phyloP scores from a whole-genome alignment of 805 yeast genomes.

The Candida pini region DNA sequence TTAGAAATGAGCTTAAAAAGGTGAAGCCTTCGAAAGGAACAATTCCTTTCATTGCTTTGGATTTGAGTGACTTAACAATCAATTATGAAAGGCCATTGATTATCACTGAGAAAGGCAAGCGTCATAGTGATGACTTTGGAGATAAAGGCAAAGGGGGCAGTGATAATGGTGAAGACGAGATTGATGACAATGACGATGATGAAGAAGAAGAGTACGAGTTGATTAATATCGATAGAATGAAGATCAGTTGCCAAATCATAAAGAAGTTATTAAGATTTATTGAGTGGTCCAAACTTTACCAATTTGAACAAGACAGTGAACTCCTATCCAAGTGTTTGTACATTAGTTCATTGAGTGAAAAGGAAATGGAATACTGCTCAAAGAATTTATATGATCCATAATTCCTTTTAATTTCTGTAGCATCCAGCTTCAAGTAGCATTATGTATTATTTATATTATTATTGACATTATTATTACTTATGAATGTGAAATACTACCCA shows the following conservation, averaged over 20 bases:
- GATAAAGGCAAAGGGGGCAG: no score
- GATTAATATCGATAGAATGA: conserved; percentile 74
- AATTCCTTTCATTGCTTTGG: conserved; percentile 85
- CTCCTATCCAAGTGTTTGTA: conserved; percentile 79
- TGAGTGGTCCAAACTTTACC: conserved; percentile 76
- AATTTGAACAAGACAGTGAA: conserved; percentile 50
- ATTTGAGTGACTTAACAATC: conserved; percentile 73
- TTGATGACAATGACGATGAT: conserved; percentile 5
- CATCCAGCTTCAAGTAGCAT: no score
- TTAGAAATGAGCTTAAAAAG: conserved; percentile 54
- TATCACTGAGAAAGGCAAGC: conserved; percentile 15
- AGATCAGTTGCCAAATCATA: conserved; percentile 69
- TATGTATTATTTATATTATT: not conserved
- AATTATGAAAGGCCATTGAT: conserved; percentile 60
- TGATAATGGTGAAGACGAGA: conserved; percentile 19
- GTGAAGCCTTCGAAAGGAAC: conserved; percentile 67
- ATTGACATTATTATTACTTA: not conserved
- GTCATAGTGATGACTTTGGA: conserved; percentile 15
- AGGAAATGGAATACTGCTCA: conserved; percentile 52
- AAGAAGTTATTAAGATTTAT: conserved; percentile 73
- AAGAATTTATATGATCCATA: conserved; percentile 14
- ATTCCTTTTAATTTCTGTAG: not conserved
- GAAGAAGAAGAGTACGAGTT: conserved; percentile 32
- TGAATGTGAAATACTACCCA: conserved; percentile 4
- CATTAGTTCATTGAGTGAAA: conserved; percentile 65